Evolutionary conservation across 2,329 filamentous ascomycete species (phyloP).

Genomic region (Trichophyton simii): DNA sequence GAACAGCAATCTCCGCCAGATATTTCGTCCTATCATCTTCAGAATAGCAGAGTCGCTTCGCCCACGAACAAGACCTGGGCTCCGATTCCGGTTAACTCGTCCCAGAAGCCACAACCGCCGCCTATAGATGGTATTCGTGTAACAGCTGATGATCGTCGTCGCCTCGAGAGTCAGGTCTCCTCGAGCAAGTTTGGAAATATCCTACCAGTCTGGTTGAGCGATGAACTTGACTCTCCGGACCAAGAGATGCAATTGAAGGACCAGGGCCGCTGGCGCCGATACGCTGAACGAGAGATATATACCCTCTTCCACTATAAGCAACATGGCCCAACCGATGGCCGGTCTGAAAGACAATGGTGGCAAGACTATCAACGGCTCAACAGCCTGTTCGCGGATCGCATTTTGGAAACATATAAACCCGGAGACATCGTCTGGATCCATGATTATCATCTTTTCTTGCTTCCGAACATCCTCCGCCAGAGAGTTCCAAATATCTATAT

Average conservation of each 20-base stretch:
- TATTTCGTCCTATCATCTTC: constrained; percentile 21
- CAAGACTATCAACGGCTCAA: constrained; percentile 89
- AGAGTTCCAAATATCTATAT: constrained; percentile 81
- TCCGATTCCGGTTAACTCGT: constrained; percentile 53
- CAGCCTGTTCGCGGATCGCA: constrained; percentile 78
- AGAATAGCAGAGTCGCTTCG: constrained; percentile 7
- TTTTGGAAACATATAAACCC: constrained; percentile 77
- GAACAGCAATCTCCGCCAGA: constrained; percentile 30
- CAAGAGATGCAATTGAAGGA: constrained; percentile 63
- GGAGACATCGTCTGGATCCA: constrained; percentile 88
- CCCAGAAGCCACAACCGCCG: constrained; percentile 43
- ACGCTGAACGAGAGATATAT: constrained; percentile 84
- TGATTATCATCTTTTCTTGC: constrained; percentile 83
- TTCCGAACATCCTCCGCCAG: constrained; percentile 80
- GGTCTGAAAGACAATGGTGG: constrained; percentile 72
- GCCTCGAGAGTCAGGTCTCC: constrained; percentile 61
- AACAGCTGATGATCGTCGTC: constrained; percentile 54
- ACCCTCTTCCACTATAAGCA: constrained; percentile 94
- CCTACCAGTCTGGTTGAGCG: constrained; percentile 77
- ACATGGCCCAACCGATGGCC: constrained; percentile 76
- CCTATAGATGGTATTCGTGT: constrained; percentile 60
- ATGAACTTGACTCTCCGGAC: constrained; percentile 57
- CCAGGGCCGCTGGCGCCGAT: constrained; percentile 75
- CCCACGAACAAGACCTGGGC: constrained; percentile 64
- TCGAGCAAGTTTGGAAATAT: constrained; percentile 65